Percentiles rank a stretch among this genome's conserved stretches.
These are phyloP conservation scores for Pneumocystis sp. DNA, from an alignment of 1,139 yeast genomes.

Conservation along the genomic window DNA sequence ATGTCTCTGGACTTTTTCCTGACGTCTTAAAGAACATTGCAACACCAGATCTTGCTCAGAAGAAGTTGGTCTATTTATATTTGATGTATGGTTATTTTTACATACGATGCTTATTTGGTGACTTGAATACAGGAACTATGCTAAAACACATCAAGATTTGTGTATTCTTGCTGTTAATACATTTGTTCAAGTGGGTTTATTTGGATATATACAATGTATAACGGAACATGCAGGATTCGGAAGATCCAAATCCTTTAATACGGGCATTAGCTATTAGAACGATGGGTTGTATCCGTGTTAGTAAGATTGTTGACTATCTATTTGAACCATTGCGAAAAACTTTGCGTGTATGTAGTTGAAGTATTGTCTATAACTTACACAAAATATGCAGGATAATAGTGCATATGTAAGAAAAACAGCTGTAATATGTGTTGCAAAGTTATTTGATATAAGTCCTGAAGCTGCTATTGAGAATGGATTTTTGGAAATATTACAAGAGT, in stretches of 20 bases:
- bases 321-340: conserved; percentile 79
- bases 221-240: conserved; percentile 51
- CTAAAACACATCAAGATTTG: conserved; percentile 88
- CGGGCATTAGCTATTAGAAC: conserved; percentile 94
- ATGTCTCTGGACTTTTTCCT: conserved; percentile 86
- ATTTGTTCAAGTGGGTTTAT: conserved; percentile 40
- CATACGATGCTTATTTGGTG: neutral
- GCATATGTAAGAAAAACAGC: conserved; percentile 98
- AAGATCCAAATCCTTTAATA: conserved; percentile 91
- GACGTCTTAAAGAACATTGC: conserved; percentile 94
- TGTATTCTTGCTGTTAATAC: conserved; percentile 95
- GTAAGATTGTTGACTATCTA: conserved; percentile 87
- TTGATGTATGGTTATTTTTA: conserved; percentile 37
- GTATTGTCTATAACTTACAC: neutral
- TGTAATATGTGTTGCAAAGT: conserved; percentile 89
- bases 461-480: conserved; percentile 82
- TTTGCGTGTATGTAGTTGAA: conserved; percentile 27
- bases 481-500: conserved; percentile 47
- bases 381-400: conserved; percentile 47
- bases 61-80: conserved; percentile 85
- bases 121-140: conserved; percentile 42
- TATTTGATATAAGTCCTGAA: conserved; percentile 71
- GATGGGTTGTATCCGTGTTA: conserved; percentile 96
- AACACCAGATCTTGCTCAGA: conserved; percentile 90
- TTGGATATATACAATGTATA: neutral